These are phyloP conservation scores for Grifola frondosa DNA, from an alignment of 1,284 basidiomycete species.

Conservation along the genomic window DNA sequence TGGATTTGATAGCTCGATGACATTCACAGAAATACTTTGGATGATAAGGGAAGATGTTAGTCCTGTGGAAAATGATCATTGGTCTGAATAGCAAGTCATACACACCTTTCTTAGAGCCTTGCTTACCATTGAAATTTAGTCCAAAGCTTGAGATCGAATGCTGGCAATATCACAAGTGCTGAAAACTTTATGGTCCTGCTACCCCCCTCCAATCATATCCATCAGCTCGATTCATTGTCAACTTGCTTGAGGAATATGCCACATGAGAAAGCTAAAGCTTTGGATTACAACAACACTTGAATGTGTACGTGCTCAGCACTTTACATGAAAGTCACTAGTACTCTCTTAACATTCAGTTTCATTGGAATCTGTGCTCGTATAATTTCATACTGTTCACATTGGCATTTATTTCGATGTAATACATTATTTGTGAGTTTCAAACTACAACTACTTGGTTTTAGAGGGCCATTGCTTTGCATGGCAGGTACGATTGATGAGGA, in stretches of 20 bases:
- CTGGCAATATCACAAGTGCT: neutral
- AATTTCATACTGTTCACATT: too few relatives aligned
- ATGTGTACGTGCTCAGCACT: too few relatives aligned
- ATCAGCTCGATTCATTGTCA: conserved; percentile 1
- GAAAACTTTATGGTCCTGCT: neutral
- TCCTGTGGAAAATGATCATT: conserved; percentile 1
- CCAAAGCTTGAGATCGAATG: conserved; percentile 3
- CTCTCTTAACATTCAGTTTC: too few relatives aligned
- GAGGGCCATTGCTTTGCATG: too few relatives aligned
- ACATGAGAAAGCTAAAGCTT: neutral
- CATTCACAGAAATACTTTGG: conserved; percentile 11
- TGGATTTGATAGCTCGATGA: neutral
- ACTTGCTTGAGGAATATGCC: conserved; percentile 4
- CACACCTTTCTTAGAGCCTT: neutral
- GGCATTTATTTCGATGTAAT: too few relatives aligned
- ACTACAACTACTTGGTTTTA: too few relatives aligned
- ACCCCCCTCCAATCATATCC: neutral
- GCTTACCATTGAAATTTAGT: too few relatives aligned
- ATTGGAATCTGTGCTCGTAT: too few relatives aligned
- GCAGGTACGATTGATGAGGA: too few relatives aligned
- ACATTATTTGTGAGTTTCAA: too few relatives aligned
- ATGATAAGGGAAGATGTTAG: neutral
- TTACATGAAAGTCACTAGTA: too few relatives aligned
- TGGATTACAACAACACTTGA: conserved; percentile 8
- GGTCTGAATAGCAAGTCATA: conserved; percentile 6